Percentiles rank a stretch among this genome's conserved stretches.
phyloP scores from a whole-genome alignment of 176 grass and related monocot species.

The Leersia perrieri region DNA sequence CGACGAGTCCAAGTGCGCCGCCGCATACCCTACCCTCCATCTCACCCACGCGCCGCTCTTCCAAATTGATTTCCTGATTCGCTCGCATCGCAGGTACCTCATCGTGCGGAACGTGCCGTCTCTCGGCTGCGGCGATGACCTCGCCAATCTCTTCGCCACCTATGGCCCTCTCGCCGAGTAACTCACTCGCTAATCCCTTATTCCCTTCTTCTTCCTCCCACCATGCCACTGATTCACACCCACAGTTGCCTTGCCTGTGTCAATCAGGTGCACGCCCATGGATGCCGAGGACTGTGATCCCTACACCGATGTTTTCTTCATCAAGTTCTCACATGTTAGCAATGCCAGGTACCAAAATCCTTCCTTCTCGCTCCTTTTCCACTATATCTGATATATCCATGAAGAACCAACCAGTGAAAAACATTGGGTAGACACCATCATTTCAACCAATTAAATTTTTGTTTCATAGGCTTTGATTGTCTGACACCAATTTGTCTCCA shows the following conservation, averaged over 20 bases:
- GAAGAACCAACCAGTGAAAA: background rate
- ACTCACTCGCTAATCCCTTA: background rate
- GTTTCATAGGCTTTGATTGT: background rate
- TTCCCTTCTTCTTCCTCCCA: background rate
- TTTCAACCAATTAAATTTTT: background rate
- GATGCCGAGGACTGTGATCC: constrained; percentile 88
- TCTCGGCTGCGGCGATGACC: constrained; percentile 79
- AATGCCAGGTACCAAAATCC: constrained; percentile 57
- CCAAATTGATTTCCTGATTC: background rate
- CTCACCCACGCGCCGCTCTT: no score
- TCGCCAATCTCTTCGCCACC: constrained; percentile 57
- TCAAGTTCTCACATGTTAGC: constrained; percentile 81
- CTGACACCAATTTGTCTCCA: background rate
- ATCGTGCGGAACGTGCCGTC: constrained; percentile 87
- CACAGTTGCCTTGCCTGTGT: background rate
- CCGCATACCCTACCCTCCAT: background rate
- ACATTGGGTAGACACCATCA: background rate
- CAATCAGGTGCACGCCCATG: constrained; percentile 92
- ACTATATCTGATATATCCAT: no score
- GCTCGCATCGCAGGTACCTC: constrained; percentile 57
- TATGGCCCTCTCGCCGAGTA: constrained; percentile 84
- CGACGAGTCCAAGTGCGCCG: constrained; percentile 78
- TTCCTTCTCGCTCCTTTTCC: background rate
- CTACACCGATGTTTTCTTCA: constrained; percentile 89
- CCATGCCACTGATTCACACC: background rate